Evolutionary conservation across 83 land plant genomes (phyloP), one percentile per base, ranked within the genome.

Genomic region (Picea engelmannii): DNA sequence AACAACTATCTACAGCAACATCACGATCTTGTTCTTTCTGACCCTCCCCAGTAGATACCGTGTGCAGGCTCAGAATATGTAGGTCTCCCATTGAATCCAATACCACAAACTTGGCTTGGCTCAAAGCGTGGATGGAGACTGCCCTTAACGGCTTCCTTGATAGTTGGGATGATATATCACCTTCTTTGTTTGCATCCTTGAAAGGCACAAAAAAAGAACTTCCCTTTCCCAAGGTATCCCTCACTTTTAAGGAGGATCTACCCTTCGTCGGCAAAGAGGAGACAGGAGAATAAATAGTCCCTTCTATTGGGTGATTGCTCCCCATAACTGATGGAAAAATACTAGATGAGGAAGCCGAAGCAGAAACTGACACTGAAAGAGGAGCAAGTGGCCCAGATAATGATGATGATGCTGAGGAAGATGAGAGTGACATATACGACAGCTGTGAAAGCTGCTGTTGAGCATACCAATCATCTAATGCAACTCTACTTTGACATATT

Each of bases 51-150:
- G 74, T 81, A 44, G 15, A 55, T 17, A 27, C 62, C 70, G 52
- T 75, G 16, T 78, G 76, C 24, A 86, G 71, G 62, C 78, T 70
- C 66, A 92, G 69, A 42, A 90, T 60, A 25, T 88, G 90, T 55
- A 92, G 6, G 70, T 88, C 82, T 67, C 95, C 92, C 79, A 66
- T 65, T 17, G 92, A 88, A 77, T 92, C 95, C 81, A 92, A 66
- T n/a, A 92, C 80, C 42, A 92, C 17, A 82, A 90, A 85, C 27
- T 76, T 88, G 1, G 83, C 85, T 63, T 80, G 78, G 3, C 89
- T 83, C 38, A 92, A 25, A 10, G 85, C 75, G 59, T 90, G 89
- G 44, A 92, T 87, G 16, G 86, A 83, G 24, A 88, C 80, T 79
- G 88, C 89, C 85, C 85, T 89, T 58, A 78, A 59, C 0, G 84